A percentile compares a stretch with the other conserved stretches of the same genome.
Evolutionary conservation across 2,329 filamentous ascomycete species (phyloP).

Genomic region (Tolypocladium sp.): DNA sequence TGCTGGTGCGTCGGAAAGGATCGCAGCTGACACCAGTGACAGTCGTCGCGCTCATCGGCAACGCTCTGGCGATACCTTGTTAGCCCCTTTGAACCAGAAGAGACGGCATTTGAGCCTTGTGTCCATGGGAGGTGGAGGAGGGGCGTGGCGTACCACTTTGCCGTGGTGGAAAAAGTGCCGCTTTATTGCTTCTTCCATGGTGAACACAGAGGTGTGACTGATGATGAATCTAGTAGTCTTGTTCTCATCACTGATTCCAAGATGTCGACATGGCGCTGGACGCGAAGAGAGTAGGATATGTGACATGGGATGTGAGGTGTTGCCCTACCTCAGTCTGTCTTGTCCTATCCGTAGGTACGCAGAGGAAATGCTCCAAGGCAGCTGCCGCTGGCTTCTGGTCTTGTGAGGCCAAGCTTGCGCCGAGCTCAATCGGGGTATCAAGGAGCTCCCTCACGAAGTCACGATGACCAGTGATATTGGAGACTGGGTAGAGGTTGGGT

Average conservation of each 20-base stretch:
- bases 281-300: background rate
- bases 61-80: conserved; percentile 15
- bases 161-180: conserved; percentile 43
- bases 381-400: background rate
- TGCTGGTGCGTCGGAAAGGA: conserved; percentile 37
- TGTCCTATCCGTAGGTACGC: background rate
- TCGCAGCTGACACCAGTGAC: conserved; percentile 54
- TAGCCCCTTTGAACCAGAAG: background rate
- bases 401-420: background rate
- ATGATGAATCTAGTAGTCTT: background rate
- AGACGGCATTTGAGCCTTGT: background rate
- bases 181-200: conserved; percentile 37
- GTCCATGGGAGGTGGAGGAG: background rate
- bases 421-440: background rate
- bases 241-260: background rate
- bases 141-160: conserved; percentile 15
- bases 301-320: background rate
- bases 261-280: background rate
- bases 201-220: background rate
- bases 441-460: background rate
- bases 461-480: background rate
- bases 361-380: background rate
- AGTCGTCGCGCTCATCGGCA: conserved; percentile 31
- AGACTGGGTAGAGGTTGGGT: background rate
- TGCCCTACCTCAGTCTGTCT: background rate